Percentiles rank a stretch among this genome's conserved stretches.
Evolutionary conservation across 1,284 basidiomycete genomes (phyloP).

Genomic region (Mycosarcoma maydis): DNA sequence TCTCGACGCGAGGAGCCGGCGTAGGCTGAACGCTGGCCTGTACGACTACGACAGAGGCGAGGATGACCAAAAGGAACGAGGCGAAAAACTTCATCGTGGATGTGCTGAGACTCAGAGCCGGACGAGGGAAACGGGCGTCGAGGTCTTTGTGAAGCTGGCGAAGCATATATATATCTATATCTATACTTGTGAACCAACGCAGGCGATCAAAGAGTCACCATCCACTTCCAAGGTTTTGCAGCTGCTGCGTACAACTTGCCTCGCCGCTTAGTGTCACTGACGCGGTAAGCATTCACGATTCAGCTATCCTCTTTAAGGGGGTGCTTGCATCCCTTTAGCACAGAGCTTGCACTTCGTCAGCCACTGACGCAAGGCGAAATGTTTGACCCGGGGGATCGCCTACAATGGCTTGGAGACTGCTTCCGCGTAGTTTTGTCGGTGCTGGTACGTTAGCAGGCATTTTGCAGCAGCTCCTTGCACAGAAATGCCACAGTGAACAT

Average conservation of each 20-base stretch:
- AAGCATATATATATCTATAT: not conserved
- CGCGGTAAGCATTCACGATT: too few relatives aligned
- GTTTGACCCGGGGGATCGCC: conserved; percentile 1
- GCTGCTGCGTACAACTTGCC: too few relatives aligned
- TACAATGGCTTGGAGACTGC: not conserved
- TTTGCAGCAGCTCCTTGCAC: not conserved
- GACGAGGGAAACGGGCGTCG: not conserved
- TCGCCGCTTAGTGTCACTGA: too few relatives aligned
- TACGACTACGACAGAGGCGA: conserved; percentile 22
- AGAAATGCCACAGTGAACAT: not conserved
- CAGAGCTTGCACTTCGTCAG: too few relatives aligned
- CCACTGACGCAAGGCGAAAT: too few relatives aligned
- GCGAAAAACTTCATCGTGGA: conserved; percentile 30
- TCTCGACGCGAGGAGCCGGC: conserved; percentile 29
- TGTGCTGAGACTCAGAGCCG: not conserved
- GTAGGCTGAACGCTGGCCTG: conserved; percentile 33
- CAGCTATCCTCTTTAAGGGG: too few relatives aligned
- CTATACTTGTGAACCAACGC: too few relatives aligned
- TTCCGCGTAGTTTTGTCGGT: not conserved
- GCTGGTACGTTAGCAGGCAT: too few relatives aligned
- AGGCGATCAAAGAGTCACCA: too few relatives aligned
- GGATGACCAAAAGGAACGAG: conserved; percentile 23
- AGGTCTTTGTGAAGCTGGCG: not conserved
- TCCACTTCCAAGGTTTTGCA: too few relatives aligned
- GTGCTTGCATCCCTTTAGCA: too few relatives aligned